A percentile compares a stretch with the other conserved stretches of the same genome.
These are phyloP conservation scores for Zymoseptoria passerinii DNA, from an alignment of 2,329 filamentous ascomycete species.

Conservation along the genomic window DNA sequence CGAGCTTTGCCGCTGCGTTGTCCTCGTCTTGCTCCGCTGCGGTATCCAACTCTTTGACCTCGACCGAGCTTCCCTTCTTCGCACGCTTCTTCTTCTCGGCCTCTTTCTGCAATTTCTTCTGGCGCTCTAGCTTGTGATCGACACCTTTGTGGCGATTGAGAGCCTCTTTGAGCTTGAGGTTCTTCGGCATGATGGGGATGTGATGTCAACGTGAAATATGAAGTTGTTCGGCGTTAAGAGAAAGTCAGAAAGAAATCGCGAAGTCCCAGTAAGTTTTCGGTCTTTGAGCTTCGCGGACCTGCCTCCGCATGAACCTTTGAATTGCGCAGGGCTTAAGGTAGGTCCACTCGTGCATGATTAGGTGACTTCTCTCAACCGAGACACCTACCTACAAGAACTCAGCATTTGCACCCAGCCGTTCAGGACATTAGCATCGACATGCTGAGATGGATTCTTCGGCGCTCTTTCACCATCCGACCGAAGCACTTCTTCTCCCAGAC, in stretches of 20 bases:
- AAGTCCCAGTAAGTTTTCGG: constrained; percentile 1
- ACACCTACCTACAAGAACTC: background rate
- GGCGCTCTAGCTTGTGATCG: constrained; percentile 66
- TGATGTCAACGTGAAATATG: background rate
- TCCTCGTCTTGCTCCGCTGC: constrained; percentile 22
- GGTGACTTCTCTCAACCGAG: background rate
- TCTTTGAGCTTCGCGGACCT: constrained; percentile 1
- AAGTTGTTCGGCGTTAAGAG: background rate
- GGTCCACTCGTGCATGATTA: no score
- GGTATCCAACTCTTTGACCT: constrained; percentile 22
- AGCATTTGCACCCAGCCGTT: background rate
- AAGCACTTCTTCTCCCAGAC: background rate
- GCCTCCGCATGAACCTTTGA: background rate
- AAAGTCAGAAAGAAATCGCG: background rate
- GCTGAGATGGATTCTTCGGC: constrained; percentile 3
- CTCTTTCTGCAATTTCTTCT: constrained; percentile 44
- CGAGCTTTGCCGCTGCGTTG: constrained; percentile 14
- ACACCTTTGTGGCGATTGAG: constrained; percentile 51
- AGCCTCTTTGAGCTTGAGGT: constrained; percentile 47
- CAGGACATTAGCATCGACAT: background rate
- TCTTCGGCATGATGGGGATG: background rate
- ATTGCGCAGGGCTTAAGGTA: background rate
- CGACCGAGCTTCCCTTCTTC: constrained; percentile 24
- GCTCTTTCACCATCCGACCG: background rate
- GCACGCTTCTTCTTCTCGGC: constrained; percentile 42